Conservation (phyloP, 345 rosid species). For the Brassica carinata region DNA sequence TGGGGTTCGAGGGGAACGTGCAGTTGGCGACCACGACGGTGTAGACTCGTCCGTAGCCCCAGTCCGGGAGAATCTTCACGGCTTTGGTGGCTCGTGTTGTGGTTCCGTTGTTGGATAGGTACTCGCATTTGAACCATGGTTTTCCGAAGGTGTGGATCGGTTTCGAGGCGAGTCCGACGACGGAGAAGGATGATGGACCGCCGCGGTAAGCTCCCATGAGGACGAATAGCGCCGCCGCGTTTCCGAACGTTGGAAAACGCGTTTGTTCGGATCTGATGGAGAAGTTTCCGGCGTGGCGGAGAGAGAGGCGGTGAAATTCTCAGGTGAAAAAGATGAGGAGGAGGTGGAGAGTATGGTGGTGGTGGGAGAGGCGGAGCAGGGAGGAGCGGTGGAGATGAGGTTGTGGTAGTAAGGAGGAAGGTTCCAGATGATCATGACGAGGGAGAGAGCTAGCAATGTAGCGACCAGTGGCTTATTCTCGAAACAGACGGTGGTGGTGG, state of each 20-base stretch:
- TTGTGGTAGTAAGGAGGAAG: conserved; percentile 74
- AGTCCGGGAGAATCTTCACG: conserved; percentile 73
- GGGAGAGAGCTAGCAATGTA: conserved; percentile 65
- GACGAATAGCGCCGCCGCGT: conserved; percentile 80
- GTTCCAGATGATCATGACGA: conserved; percentile 72
- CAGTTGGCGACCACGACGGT: conserved; percentile 82
- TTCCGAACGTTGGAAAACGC: conserved; percentile 71
- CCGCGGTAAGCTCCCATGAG: conserved; percentile 92
- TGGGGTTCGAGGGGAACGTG: conserved; percentile 61
- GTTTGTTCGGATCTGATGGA: conserved; percentile 61
- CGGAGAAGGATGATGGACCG: conserved; percentile 66
- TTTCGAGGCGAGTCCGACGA: conserved; percentile 83
- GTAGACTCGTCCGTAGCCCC: conserved; percentile 91
- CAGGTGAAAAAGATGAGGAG: background rate
- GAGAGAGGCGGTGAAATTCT: conserved; percentile 30
- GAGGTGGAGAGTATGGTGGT: conserved; percentile 15
- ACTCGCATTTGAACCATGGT: conserved; percentile 86
- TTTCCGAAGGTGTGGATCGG: conserved; percentile 68
- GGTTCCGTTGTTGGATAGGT: conserved; percentile 67
- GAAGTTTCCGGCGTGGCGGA: background rate
- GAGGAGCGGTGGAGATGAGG: conserved; percentile 57
- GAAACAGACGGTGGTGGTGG: conserved; percentile 41
- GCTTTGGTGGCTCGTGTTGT: conserved; percentile 58
- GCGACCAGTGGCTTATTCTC: conserved; percentile 72
- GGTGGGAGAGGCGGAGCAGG: conserved; percentile 35